Evolutionary conservation across 176 grass and related monocot species (phyloP), one percentile per base, ranked within the genome.

Genomic region (Alloteropsis semialata): DNA sequence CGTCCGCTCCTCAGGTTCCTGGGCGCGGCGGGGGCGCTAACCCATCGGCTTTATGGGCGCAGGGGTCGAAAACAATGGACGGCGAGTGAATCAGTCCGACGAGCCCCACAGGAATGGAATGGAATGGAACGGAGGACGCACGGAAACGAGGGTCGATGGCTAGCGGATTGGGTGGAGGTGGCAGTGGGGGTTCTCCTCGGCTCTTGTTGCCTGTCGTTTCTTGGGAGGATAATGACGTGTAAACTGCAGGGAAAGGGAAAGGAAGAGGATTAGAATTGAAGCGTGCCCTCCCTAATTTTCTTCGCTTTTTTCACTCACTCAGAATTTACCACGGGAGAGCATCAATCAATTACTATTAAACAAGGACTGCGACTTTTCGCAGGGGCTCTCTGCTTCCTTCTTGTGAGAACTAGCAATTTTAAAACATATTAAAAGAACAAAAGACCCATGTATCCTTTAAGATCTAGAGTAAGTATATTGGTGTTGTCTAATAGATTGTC

Each of bases 141-240:
- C 38, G 32, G 62, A 80, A 67, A 80, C 77, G 45, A 53, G 38
- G 46, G 78, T 80, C 63, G 78, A 80, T 66, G 62, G 58, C 57
- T 48, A 48, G 42, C 76, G 76, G 59, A 79, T 79, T 38, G 22
- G 21, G 45, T 79, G 60, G 42, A 79, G 59, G 59, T 79, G 60
- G 41, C 76, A 64, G 29, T 18, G 44, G 27, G 10, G 45, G 28
- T 24, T 28, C 25, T 32, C 8, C 27, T 74, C 60, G 45, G 24
- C 19, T 30, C 27, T 12, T 37, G 10, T 19, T 11, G 5, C 55
- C 24, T 67, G 77, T 54, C 76, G 37, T 24, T 50, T 66, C 44
- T 65, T 48, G 76, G 53, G 8, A 4, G 48, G 77, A 81, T 69
- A 69, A 28, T 69, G 78, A 69, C 78, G 65, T 55, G 78, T 29